Evolutionary conservation across 495 filamentous ascomycete genomes (phyloP).

Genomic region (Penicillium egyptiacum): DNA sequence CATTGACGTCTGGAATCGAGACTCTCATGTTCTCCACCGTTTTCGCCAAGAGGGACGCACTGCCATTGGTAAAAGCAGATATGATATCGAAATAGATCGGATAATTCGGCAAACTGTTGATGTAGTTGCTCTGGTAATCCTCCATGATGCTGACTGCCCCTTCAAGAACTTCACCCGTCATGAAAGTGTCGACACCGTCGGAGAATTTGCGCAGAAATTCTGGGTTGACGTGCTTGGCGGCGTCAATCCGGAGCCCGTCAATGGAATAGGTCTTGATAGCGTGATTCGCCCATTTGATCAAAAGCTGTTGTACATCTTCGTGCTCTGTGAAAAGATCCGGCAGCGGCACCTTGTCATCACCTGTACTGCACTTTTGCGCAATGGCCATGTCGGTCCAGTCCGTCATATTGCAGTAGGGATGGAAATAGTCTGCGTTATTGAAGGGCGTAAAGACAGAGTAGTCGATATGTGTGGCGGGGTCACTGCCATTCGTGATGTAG

Average conservation of each 20-base stretch:
- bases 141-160: slow-evolving; percentile 55
- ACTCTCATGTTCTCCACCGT: slow-evolving; percentile 51
- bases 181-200: slow-evolving; percentile 57
- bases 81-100: slow-evolving; percentile 64
- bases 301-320: slow-evolving; percentile 50
- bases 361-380: slow-evolving; percentile 58
- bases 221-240: slow-evolving; percentile 68
- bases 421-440: slow-evolving; percentile 62
- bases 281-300: slow-evolving; percentile 61
- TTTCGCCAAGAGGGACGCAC: slow-evolving; percentile 52
- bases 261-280: slow-evolving; percentile 68
- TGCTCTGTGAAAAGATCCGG: slow-evolving; percentile 70
- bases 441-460: slow-evolving; percentile 65
- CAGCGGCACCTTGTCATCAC: slow-evolving; percentile 58
- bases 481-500: slow-evolving; percentile 38
- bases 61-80: slow-evolving; percentile 58
- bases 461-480: slow-evolving; percentile 60
- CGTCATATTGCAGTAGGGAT: slow-evolving; percentile 61
- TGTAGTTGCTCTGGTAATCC: slow-evolving; percentile 45
- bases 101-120: slow-evolving; percentile 65
- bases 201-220: slow-evolving; percentile 62
- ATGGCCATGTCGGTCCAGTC: slow-evolving; percentile 60
- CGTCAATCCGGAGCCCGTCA: slow-evolving; percentile 77
- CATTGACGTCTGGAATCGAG: slow-evolving; percentile 55
- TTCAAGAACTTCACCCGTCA: slow-evolving; percentile 65